Evolutionary conservation across 2,329 filamentous ascomycete genomes (phyloP), one percentile per base, ranked within the genome.

Genomic region (Aspergillus quadricinctus): DNA sequence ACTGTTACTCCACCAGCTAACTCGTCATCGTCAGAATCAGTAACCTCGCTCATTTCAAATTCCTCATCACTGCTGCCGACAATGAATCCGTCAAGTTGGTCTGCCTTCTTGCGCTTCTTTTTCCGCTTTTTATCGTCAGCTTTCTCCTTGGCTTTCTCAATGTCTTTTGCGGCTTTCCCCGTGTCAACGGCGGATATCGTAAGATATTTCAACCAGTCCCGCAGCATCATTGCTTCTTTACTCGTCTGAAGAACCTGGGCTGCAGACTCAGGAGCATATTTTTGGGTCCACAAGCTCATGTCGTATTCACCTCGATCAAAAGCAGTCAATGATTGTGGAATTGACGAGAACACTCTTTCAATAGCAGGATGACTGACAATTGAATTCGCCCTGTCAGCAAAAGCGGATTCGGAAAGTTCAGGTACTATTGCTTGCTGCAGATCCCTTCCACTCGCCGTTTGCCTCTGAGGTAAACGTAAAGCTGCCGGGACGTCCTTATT

Each of bases 261-360:
- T 2, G 90, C 86, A 37, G 75, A 78, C 27, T 72, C 75, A 0
- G 94, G 94, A 0, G 89, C 84, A 73, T 97, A 96, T 67, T 97
- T 97, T 43, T 93, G 87, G 1, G 80, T 72, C 94, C 94, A 99
- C 8, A 84, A 75, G 28, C 81, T 75, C 1, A 78, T 79, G 67
- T 97, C 93, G 64, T 89, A 96, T 50, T 81, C 82, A 8, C 87
- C 89, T 59, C 77, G 82, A 69, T 99, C 94, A 66, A 92, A 97
- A 0, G 92, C 86, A 4, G 89, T 92, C 11, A 92, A 78, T 0
- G 80, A 80, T 1, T 78, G 80, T 48, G 79, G 74, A 31, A 97
- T 79, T 0, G 80, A 78, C 2, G 78, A 70, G 64, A 86, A 89
- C 1, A 91, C 76, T 2, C 79, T 77, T 11, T 71, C 64, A 49